These are phyloP conservation scores for Fusarium concolor DNA, from an alignment of 2,329 filamentous ascomycete species.

Conservation along the genomic window DNA sequence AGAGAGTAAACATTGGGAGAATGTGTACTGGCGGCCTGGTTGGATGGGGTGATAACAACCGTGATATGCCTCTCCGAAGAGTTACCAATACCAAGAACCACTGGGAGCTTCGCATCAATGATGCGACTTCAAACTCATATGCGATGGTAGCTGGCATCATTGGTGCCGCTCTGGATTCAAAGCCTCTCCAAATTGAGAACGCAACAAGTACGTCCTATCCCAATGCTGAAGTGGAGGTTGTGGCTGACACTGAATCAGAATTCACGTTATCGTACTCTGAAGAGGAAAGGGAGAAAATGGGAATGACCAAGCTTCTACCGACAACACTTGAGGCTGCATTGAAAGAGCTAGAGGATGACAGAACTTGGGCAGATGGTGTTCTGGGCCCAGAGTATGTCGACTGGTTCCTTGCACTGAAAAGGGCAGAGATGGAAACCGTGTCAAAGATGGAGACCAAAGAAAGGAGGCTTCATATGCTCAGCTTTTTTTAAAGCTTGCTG, in stretches of 20 bases:
- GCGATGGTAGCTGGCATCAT: constrained; percentile 12
- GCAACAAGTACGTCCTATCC: neutral
- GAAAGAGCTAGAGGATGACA: constrained; percentile 2
- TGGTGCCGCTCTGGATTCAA: neutral
- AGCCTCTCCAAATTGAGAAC: neutral
- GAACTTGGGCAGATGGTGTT: neutral
- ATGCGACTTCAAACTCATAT: constrained; percentile 9
- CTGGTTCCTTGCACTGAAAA: constrained; percentile 16
- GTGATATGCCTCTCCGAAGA: constrained; percentile 18
- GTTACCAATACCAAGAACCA: neutral
- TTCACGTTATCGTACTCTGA: constrained; percentile 9
- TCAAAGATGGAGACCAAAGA: neutral
- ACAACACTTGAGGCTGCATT: neutral
- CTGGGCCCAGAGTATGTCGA: constrained; percentile 6
- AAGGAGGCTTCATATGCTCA: neutral
- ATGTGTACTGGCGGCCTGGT: constrained; percentile 11
- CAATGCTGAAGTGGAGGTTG: rapidly evolving
- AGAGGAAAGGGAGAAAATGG: neutral
- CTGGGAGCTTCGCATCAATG: constrained; percentile 10
- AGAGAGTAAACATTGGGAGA: neutral
- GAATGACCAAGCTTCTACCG: neutral
- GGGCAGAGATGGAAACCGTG: neutral
- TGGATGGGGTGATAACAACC: constrained; percentile 13
- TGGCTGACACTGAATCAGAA: neutral
- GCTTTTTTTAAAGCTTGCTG: neutral